phyloP scores from a whole-genome alignment of 371 early-diverging fungal genomes.

The Apophysomyces sp. region DNA sequence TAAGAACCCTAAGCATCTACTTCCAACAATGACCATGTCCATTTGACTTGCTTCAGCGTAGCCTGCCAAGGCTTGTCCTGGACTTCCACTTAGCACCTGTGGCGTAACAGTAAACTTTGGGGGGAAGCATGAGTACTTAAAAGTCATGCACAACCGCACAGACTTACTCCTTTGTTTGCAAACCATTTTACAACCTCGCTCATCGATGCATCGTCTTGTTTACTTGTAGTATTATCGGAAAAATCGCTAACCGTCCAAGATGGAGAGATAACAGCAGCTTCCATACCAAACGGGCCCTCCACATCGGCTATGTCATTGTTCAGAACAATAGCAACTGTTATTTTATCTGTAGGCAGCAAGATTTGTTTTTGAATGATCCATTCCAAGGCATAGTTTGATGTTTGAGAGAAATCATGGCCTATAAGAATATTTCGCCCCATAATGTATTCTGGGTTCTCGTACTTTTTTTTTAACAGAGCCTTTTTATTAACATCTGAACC shows the following conservation, averaged over 20 bases:
- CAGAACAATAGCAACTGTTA: constrained; percentile 21
- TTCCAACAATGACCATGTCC: constrained; percentile 34
- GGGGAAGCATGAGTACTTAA: no score
- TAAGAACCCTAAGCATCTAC: constrained; percentile 20
- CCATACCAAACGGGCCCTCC: constrained; percentile 33
- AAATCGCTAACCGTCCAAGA: constrained; percentile 21
- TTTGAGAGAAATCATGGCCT: constrained; percentile 27
- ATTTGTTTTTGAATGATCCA: constrained; percentile 23
- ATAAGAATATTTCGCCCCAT: constrained; percentile 27
- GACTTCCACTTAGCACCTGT: constrained; percentile 20
- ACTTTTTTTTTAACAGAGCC: not conserved
- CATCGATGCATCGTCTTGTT: constrained; percentile 23
- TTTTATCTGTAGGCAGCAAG: constrained; percentile 20
- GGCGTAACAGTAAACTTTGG: constrained; percentile 17
- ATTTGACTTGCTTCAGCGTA: constrained; percentile 18
- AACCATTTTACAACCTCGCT: constrained; percentile 17
- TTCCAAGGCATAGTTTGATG: constrained; percentile 24
- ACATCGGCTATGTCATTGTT: constrained; percentile 30
- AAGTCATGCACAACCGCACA: not conserved
- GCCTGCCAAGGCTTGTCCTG: constrained; percentile 25
- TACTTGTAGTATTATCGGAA: constrained; percentile 13
- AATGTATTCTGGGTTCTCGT: not conserved
- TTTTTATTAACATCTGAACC: not conserved
- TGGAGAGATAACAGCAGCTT: constrained; percentile 21
- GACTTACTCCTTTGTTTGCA: constrained; percentile 26